Base-by-base conservation (phyloP, 768 basidiomycete genomes). In the Leucosporidium creatinivorum region DNA sequence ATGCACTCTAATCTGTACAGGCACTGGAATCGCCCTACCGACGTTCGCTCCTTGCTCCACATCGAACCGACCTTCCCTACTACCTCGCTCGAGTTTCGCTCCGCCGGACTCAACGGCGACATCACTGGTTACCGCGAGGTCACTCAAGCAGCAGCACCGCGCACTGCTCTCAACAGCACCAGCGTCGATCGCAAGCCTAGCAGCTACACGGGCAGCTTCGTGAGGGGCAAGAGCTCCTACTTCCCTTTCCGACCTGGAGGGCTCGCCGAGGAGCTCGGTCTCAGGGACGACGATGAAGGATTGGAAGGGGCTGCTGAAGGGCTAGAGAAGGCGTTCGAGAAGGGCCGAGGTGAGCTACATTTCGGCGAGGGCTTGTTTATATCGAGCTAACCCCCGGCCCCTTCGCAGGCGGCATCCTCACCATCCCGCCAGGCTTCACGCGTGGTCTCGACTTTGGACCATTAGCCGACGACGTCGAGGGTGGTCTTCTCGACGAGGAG, bases 241-340 rank as follows among this genome's bases (percentile, higher is more conserved):
- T 85, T 93, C 13, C 96, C 96, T 1, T 98, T 98, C 78, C 84
- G 86, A 80, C 96, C 96, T 9, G 96, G 96, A 56, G 96, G 96
- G 3, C 80, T 98, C 15, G 91, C 91, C 52, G 86, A 44, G 39
- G 39, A 87, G 71, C 80, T 82, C 23, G 70, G 77, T 3, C 74
- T 83, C 6, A 73, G 77, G 39, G 73, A 78, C 28, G 74, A 77
- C 17, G 83, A 82, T 63, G 83, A 83, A 19, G 76, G 25, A 10
- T 56, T 25, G 57, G 47, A 47, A 25, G 13, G 9, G 55, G 49
- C 65, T 23, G 59, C 69, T 67, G 19, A 72, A 30, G 63, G 68
- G 28, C 17, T 80, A 76, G 80, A 79, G 44, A 73, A 69, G 56
- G 69, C 65, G 55, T 69, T 75, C 55, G 68, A 66, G 57, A 67